phyloP scores from a whole-genome alignment of 495 filamentous ascomycete species.

The Rusavskia elegans region DNA sequence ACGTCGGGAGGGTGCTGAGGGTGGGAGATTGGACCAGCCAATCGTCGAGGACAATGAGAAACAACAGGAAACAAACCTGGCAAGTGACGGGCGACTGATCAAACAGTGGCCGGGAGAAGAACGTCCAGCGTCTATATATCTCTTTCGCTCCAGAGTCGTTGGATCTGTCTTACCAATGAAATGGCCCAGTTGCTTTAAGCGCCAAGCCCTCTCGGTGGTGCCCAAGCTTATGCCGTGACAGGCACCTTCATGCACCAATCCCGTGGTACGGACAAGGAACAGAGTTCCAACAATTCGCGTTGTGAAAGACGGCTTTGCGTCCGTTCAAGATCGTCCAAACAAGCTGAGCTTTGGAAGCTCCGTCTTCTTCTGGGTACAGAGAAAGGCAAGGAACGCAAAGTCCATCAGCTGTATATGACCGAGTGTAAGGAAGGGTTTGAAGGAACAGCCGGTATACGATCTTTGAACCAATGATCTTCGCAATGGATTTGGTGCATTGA shows the following conservation, averaged over 20 bases:
- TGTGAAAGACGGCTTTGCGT: too few species aligned
- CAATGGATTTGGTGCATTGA: too few species aligned
- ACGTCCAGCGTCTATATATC: slow-evolving; percentile 8
- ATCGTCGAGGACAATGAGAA: neutral
- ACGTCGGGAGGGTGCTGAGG: neutral
- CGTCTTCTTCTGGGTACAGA: too few species aligned
- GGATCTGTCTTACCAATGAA: slow-evolving; percentile 2
- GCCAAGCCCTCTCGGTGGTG: neutral
- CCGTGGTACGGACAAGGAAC: neutral
- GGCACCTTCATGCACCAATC: neutral
- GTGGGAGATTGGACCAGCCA: slow-evolving; percentile 11
- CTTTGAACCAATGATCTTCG: too few species aligned
- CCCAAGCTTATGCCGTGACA: neutral
- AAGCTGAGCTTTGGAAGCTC: too few species aligned
- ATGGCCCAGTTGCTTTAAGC: slow-evolving; percentile 2
- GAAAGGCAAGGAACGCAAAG: too few species aligned
- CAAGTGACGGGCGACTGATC: slow-evolving; percentile 4
- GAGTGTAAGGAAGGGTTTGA: too few species aligned
- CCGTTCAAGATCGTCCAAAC: too few species aligned
- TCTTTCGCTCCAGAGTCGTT: neutral
- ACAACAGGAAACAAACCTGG: neutral
- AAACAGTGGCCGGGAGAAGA: neutral
- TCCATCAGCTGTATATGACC: too few species aligned
- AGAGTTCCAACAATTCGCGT: too few species aligned
- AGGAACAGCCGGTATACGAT: too few species aligned